A percentile compares a stretch with the other conserved stretches of the same genome.
phyloP scores from a whole-genome alignment of 192 early-diverging fungal genomes.

The Coemansia sp. region DNA sequence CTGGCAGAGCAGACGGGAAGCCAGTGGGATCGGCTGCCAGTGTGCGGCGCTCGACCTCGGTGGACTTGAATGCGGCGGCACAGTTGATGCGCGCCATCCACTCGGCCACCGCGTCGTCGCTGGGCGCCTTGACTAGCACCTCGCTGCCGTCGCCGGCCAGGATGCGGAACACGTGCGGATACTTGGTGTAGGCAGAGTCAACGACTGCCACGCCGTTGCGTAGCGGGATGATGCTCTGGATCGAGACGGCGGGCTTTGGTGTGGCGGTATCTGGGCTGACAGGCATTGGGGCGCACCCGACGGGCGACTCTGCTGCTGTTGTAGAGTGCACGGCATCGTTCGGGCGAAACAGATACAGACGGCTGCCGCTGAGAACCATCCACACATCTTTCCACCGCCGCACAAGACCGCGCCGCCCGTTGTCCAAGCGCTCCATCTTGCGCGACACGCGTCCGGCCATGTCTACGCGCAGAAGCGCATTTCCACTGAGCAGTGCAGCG shows the following conservation, averaged over 20 bases:
- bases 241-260: constrained; percentile 19
- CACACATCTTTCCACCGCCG: constrained; percentile 76
- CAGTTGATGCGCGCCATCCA: constrained; percentile 84
- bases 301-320: not conserved
- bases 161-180: constrained; percentile 77
- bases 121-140: constrained; percentile 68
- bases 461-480: constrained; percentile 53
- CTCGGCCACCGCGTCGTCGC: constrained; percentile 71
- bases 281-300: not conserved
- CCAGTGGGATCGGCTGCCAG: not conserved
- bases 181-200: constrained; percentile 72
- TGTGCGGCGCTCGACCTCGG: constrained; percentile 42
- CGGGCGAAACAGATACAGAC: constrained; percentile 68
- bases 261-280: not conserved
- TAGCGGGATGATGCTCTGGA: constrained; percentile 61
- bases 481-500: constrained; percentile 6
- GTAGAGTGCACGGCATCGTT: constrained; percentile 57
- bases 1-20: not conserved
- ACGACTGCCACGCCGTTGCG: constrained; percentile 67
- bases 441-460: constrained; percentile 72
- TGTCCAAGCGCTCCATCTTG: constrained; percentile 70
- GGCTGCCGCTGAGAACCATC: constrained; percentile 75
- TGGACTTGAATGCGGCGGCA: constrained; percentile 71
- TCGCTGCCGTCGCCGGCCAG: constrained; percentile 70
- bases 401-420: constrained; percentile 63